These are phyloP conservation scores for Xylaria nigripes DNA, from an alignment of 495 filamentous ascomycete species.

Conservation along the genomic window DNA sequence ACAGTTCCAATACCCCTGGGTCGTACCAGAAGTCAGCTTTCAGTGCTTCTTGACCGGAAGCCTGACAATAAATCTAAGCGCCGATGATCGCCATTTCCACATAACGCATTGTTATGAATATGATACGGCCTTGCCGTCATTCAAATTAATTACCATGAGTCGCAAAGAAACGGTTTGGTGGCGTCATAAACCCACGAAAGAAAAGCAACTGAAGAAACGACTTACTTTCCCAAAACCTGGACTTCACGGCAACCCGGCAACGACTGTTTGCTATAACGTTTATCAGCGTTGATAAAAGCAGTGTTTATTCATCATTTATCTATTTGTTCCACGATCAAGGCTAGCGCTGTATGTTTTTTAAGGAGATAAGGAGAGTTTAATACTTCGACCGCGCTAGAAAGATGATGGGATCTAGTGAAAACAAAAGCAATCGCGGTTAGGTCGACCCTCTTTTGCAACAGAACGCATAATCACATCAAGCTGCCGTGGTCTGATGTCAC, in stretches of 20 bases:
- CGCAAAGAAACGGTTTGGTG: background rate
- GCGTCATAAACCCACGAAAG: constrained; percentile 1
- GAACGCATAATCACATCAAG: no score
- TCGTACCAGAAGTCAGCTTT: constrained; percentile 44
- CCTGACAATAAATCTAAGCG: constrained; percentile 13
- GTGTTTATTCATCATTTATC: no score
- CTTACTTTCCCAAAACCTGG: background rate
- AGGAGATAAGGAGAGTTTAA: no score
- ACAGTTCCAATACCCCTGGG: constrained; percentile 32
- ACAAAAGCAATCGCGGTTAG: no score
- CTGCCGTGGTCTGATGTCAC: no score
- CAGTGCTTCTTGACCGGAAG: constrained; percentile 39
- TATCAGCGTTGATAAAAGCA: no score
- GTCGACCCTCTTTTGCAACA: no score
- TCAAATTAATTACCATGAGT: background rate
- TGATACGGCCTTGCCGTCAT: background rate
- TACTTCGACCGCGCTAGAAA: no score
- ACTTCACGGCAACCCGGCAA: background rate
- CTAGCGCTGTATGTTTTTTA: no score
- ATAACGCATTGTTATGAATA: background rate
- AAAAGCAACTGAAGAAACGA: constrained; percentile 6
- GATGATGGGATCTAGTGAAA: no score
- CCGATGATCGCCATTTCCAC: background rate
- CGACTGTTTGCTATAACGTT: background rate
- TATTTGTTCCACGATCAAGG: no score